Percentiles rank a stretch among this genome's conserved stretches.
These are phyloP conservation scores for Chaetoscypha palmicola DNA, from an alignment of 2,329 filamentous ascomycete species.

Conservation along the genomic window DNA sequence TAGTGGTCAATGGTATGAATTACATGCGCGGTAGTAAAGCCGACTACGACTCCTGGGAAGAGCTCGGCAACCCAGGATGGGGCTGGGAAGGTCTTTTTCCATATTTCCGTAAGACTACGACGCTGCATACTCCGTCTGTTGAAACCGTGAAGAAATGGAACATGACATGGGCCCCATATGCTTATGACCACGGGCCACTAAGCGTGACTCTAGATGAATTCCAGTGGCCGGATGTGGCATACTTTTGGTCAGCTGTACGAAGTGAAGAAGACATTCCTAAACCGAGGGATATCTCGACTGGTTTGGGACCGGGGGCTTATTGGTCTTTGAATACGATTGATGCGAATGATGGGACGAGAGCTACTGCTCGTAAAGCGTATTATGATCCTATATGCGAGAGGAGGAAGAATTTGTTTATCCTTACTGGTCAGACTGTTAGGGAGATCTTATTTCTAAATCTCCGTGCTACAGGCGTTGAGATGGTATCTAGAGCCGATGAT, in stretches of 20 bases:
- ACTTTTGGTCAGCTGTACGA: not conserved
- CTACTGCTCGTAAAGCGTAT: not conserved
- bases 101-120: slow-evolving; percentile 36
- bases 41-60: slow-evolving; percentile 30
- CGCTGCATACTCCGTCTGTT: slow-evolving; percentile 11
- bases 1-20: slow-evolving; percentile 3
- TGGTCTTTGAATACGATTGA: slow-evolving; percentile 1
- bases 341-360: not conserved
- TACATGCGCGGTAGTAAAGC: not conserved
- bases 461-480: not conserved
- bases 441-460: slow-evolving; percentile 2
- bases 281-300: not conserved
- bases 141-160: slow-evolving; percentile 9
- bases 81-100: slow-evolving; percentile 36
- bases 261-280: not conserved
- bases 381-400: not conserved
- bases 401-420: slow-evolving; percentile 2
- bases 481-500: not conserved
- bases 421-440: not conserved
- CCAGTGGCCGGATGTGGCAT: not conserved
- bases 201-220: not conserved
- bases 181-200: slow-evolving; percentile 8
- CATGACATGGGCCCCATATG: slow-evolving; percentile 5
- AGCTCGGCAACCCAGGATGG: slow-evolving; percentile 39
- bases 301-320: not conserved